Evolutionary conservation across 331 rosid species (phyloP), one percentile per base, ranked within the genome.

Genomic region (Dryas integrifolia): DNA sequence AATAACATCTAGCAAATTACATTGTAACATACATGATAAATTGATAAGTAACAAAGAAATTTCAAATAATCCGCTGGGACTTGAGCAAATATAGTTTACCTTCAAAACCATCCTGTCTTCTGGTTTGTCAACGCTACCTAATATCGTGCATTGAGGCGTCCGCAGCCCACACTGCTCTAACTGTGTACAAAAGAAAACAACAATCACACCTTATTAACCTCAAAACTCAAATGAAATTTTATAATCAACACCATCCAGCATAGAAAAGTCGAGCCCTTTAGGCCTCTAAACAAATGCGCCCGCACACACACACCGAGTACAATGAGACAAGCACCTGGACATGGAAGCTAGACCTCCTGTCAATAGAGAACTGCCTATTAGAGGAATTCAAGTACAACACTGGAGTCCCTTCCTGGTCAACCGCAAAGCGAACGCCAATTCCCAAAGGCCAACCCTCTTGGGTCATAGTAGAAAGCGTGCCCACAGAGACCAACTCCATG

Each of bases 91-190:
- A 47, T 9, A 7, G 13, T n/a, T 30, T 73, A 85, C 96, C 93
- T 83, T 83, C 77, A 76, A 24, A 70, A 68, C 26, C 62, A 1
- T 78, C 15, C 76, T 71, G 73, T 89, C 89, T 35, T 82, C 79
- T 51, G 97, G 96, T 75, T 91, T 93, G 77, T 74, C 84, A 43
- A 93, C 84, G 76, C 78, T 83, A 52, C 98, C 98, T 76, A 87
- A 86, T 59, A 93, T 77, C 38, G 97, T 93, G 75, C 98, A 91
- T 53, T 93, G 98, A 72, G 95, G 90, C 57, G 95, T 91, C 76
- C 92, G 83, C 88, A 86, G 62, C 73, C 94, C 98, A 10, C 78
- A 82, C 35, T 91, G 97, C 68, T 83, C 78, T 58, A 91, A 70
- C 98, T 93, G 89, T 55, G 40, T 10, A 13, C 41, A 80, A 76